Base-by-base conservation (phyloP, 2,329 filamentous ascomycete genomes). In the Aspergillus aculeatinus region DNA sequence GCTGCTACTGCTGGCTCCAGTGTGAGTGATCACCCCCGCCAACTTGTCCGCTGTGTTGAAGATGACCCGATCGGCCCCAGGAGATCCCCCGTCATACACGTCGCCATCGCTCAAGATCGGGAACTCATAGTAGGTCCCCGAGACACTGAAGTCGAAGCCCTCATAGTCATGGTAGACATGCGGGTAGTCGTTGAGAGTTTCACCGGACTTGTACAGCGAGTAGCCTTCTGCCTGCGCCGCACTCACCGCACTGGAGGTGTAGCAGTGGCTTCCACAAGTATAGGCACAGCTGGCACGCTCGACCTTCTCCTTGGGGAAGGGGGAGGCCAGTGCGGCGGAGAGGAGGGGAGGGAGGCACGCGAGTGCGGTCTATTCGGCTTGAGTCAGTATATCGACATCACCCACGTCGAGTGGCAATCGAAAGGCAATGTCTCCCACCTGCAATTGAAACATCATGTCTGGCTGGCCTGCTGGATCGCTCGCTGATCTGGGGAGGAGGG, bases 11-110 rank as follows among this genome's bases (percentile, higher is more conserved):
- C 81, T 85, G 19, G 88, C 88, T 29, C 88, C 88, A 23, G 86
- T 89, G 69, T 91, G 89, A 0, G 89, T 91, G 63, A 91, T 89
- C 29, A 83, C 78, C 42, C 87, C 88, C 14, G 86, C 88, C 49
- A 84, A 80, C 59, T 81, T 60, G 66, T 87, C 83, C 16, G 74
- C 62, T 0, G 69, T 78, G 69, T 85, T 87, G 76, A 90, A 86
- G 33, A 89, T 75, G 56, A 90, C 85, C 53, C 88, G 85, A 70
- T 90, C 87, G 19, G 88, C 77, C 42, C 88, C 88, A 1, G 88
- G 88, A 1, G 82, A 83, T 25, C 86, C 85, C 51, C 87, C 86
- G 59, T 70, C 80, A 70, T 87, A 89, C 1, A 81, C 70, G 1
- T 70, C 65, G 21, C 80, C 81, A 29, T 74, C 78, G 14, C 71